Percentiles rank a stretch among this genome's conserved stretches.
Conservation (phyloP, 2,329 filamentous ascomycete genomes). For the Aspergillus sp. region DNA sequence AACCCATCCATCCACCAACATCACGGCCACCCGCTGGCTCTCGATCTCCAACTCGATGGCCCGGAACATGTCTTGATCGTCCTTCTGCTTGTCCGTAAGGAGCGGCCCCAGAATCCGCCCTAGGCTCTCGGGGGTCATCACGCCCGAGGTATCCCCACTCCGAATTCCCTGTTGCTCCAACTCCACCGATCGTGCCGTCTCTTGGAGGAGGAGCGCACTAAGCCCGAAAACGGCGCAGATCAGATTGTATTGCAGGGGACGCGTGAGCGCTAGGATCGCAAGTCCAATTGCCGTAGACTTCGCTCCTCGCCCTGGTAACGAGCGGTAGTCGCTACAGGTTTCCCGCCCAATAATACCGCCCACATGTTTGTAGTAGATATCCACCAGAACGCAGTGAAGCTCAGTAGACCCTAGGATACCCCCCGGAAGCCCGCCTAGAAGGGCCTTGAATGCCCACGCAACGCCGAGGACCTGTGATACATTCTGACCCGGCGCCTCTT, state of each 20-base stretch:
- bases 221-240: slow-evolving; percentile 43
- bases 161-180: slow-evolving; percentile 16
- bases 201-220: slow-evolving; percentile 31
- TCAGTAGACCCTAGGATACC: slow-evolving; percentile 39
- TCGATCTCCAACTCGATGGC: slow-evolving; percentile 27
- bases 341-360: slow-evolving; percentile 12
- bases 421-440: slow-evolving; percentile 38
- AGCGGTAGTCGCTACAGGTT: slow-evolving; percentile 21
- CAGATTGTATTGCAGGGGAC: slow-evolving; percentile 39
- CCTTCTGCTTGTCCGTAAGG: slow-evolving; percentile 20
- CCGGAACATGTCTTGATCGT: slow-evolving; percentile 11
- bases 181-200: slow-evolving; percentile 22
- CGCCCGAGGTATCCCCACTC: slow-evolving; percentile 18
- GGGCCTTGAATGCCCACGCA: slow-evolving; percentile 34
- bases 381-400: slow-evolving; percentile 32
- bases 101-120: slow-evolving; percentile 35
- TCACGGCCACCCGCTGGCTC: slow-evolving; percentile 28
- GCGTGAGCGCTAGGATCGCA: slow-evolving; percentile 37
- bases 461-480: slow-evolving; percentile 31
- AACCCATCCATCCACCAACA: slow-evolving; percentile 39
- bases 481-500: slow-evolving; percentile 13
- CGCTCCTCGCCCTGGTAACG: slow-evolving; percentile 19
- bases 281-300: slow-evolving; percentile 36
- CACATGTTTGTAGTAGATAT: slow-evolving; percentile 28
- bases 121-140: slow-evolving; percentile 29